These are phyloP conservation scores for Barnettozyma californica DNA, from an alignment of 805 yeast species.

Conservation along the genomic window DNA sequence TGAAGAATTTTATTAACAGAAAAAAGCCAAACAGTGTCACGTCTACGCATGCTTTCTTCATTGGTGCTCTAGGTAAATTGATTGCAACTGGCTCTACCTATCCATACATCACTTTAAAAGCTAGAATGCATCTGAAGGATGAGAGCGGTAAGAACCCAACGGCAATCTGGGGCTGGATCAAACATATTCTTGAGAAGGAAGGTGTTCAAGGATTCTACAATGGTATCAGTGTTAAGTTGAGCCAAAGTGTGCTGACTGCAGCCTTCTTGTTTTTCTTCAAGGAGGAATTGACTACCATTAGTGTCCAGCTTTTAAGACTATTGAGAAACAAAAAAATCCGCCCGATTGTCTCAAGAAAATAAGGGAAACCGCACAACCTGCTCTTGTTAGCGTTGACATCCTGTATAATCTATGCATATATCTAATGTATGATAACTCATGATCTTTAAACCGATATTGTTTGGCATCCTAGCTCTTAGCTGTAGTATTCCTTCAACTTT, in stretches of 20 bases:
- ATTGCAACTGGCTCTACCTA: constrained; percentile 86
- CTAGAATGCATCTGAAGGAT: constrained; percentile 76
- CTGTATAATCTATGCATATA: background rate
- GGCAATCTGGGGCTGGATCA: constrained; percentile 45
- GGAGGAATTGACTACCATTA: constrained; percentile 68
- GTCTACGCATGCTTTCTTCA: constrained; percentile 71
- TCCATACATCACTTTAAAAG: constrained; percentile 85
- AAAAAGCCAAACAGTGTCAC: constrained; percentile 45
- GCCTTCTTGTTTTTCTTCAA: constrained; percentile 88
- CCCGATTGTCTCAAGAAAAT: background rate
- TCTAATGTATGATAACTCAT: background rate
- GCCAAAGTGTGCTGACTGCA: constrained; percentile 82
- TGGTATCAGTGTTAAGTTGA: constrained; percentile 73
- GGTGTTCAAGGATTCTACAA: constrained; percentile 75
- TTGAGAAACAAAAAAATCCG: constrained; percentile 19
- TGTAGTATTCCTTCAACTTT: constrained; percentile 37
- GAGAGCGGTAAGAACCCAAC: constrained; percentile 24
- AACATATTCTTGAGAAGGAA: constrained; percentile 57
- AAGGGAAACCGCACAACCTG: background rate
- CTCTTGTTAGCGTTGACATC: background rate
- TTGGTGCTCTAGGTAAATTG: constrained; percentile 88
- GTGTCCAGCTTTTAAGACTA: constrained; percentile 48
- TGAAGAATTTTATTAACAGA: constrained; percentile 59
- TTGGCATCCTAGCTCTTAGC: background rate
- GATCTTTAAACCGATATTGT: background rate